Evolutionary conservation across 257 asterid genomes (phyloP).

Genomic region (Nicotiana benthamiana): DNA sequence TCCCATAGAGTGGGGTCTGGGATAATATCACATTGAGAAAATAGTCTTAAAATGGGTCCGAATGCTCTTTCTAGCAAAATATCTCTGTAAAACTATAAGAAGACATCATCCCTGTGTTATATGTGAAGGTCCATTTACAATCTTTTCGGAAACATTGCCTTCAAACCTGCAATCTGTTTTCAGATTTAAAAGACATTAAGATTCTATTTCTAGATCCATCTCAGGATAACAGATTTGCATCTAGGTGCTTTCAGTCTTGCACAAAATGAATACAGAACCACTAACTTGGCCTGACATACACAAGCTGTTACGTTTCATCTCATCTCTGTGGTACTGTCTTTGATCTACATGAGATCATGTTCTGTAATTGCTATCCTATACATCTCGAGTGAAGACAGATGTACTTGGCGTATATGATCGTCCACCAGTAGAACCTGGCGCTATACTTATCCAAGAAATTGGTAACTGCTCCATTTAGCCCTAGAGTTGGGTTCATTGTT

Average conservation of each 20-base stretch:
- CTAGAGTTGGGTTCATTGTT: neutral
- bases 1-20: too few species aligned
- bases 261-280: neutral
- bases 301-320: neutral
- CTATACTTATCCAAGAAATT: conserved; percentile 75
- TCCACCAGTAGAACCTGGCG: conserved; percentile 79
- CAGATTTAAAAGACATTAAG: neutral
- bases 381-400: conserved; percentile 54
- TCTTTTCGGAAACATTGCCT: neutral
- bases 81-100: neutral
- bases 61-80: neutral
- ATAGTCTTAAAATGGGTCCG: neutral
- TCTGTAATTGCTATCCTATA: conserved; percentile 34
- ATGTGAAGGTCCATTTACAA: neutral
- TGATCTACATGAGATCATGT: neutral
- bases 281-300: neutral
- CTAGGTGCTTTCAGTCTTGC: neutral
- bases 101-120: neutral
- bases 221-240: neutral
- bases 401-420: conserved; percentile 85
- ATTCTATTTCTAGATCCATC: neutral
- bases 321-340: neutral
- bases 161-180: neutral
- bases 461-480: conserved; percentile 30
- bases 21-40: neutral